Base-by-base conservation (phyloP, 2,329 filamentous ascomycete species). In the Fusarium bulbicola region DNA sequence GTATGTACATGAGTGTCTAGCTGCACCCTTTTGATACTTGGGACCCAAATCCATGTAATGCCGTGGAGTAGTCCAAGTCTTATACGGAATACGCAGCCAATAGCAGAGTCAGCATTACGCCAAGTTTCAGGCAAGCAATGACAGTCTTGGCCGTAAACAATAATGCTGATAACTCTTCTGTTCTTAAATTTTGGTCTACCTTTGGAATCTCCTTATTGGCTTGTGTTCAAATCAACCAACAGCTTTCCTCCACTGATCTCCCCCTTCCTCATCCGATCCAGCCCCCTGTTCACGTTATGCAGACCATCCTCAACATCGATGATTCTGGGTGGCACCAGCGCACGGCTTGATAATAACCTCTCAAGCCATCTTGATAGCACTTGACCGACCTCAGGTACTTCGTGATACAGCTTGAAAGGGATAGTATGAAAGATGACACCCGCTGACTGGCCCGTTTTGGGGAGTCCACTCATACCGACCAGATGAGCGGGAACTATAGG, bases 371-470 rank as follows among this genome's bases (percentile, higher is more conserved):
- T 78, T 18, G 90, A 89, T 60, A 94, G 78, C 1, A 85, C 85
- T 70, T 90, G 87, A 0, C 93, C 93, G 0, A 94, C 84, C 4
- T 85, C 84, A 0, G 89, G 87, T 0, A 91, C 86, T 65, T 92
- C 90, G 77, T 95, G 93, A 76, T 93, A 95, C 8, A 93, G 77
- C 80, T 95, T 95, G 69, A 95, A 93, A 0, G 92, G 92, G 0
- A 95, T 90, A 0, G 85, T 89, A 76, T 94, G 92, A 63, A 90
- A 86, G 11, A 84, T 79, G 0, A 90, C 83, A 0, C 85, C 85
- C 1, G 83, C 81, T 0, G 81, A 78, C 1, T 80, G 80, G 4
- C 81, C 80, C 8, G 82, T 82, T 76, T 93, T 93, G 0, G 92
- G 92, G 7, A 93, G 73, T 0, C 92, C 92, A 0, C 89, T 90